phyloP scores from a whole-genome alignment of 2,329 filamentous ascomycete genomes.

The Thelonectria rubi region DNA sequence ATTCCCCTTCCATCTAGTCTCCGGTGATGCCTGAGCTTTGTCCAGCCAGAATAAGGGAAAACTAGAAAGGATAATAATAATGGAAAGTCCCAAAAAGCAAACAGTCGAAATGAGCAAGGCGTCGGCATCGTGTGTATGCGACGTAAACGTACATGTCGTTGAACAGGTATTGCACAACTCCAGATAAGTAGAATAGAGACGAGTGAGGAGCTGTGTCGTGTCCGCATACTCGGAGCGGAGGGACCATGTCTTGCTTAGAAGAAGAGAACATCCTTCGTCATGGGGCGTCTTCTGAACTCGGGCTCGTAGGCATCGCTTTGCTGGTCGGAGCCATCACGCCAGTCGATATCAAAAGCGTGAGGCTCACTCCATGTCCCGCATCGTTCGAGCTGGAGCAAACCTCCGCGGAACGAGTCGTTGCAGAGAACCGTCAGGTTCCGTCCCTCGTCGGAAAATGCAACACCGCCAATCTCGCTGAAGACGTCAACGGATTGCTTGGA shows the following conservation, averaged over 20 bases:
- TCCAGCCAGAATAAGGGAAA: neutral
- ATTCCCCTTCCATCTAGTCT: constrained; percentile 14
- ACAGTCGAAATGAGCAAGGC: neutral
- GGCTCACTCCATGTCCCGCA: constrained; percentile 47
- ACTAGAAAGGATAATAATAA: neutral
- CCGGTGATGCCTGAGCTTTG: constrained; percentile 5
- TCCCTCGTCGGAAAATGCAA: constrained; percentile 73
- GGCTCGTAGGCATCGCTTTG: constrained; percentile 23
- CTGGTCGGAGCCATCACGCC: constrained; percentile 25
- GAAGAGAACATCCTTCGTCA: constrained; percentile 23
- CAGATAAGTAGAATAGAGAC: neutral
- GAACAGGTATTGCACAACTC: neutral
- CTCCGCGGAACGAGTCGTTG: constrained; percentile 71
- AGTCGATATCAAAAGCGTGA: constrained; percentile 30
- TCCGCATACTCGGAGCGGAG: neutral
- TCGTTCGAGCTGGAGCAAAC: constrained; percentile 69
- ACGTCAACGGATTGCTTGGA: constrained; percentile 76
- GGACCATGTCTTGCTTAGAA: constrained; percentile 6
- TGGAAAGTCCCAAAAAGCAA: neutral
- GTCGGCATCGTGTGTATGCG: neutral
- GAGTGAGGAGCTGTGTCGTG: neutral
- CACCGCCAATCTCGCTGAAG: constrained; percentile 78
- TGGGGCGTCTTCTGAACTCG: constrained; percentile 30
- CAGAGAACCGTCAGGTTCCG: constrained; percentile 75
- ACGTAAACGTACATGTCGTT: neutral